Base-by-base conservation (phyloP, 2,329 filamentous ascomycete genomes). In the Trichoderma hamatum region DNA sequence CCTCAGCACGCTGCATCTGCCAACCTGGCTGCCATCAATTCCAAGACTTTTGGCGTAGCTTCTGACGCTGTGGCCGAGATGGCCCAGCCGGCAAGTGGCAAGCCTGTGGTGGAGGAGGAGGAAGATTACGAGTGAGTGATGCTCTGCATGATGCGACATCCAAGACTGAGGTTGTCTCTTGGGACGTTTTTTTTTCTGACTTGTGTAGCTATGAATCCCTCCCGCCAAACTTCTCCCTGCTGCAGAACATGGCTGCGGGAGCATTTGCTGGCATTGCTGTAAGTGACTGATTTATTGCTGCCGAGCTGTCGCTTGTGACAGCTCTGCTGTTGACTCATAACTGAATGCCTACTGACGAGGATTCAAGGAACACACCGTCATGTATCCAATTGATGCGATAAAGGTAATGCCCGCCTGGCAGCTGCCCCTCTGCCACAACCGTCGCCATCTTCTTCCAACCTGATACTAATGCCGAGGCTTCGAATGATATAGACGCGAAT, bases 301-400 rank as follows among this genome's bases (percentile, higher is more conserved):
- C 39, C 26, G 39, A 51, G 59, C 26, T 32, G 3, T 3, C 43
- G n/a, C 32, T 13, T n/a, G 56, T 32, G 14, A 43, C 34, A 21
- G 16, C 39, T 36, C 64, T 52, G 28, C 13, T 24, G n/a, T 49
- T 51, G 34, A 43, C 36, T 34, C 46, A 26, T 21, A 30, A 16
- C 21, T 26, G 49, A 14, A 46, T n/a, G 19, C 30, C 24, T 70
- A 73, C 72, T 74, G 70, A 75, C 65, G 65, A 30, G 43, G 30
- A 30, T 26, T 71, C 63, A 74, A 97, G 94, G 95, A 98, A 84
- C 95, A 98, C 82, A 96, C 95, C 70, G 94, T 97, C 76, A 98
- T 99, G 96, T 99, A 99, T 79, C 96, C 96, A 24, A 92, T 99
- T 78, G 96, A 99, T 83, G 89, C 97, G 74, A 92, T 99, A 79